Conservation (phyloP, 257 asterid species). For the Eustoma russellianum region DNA sequence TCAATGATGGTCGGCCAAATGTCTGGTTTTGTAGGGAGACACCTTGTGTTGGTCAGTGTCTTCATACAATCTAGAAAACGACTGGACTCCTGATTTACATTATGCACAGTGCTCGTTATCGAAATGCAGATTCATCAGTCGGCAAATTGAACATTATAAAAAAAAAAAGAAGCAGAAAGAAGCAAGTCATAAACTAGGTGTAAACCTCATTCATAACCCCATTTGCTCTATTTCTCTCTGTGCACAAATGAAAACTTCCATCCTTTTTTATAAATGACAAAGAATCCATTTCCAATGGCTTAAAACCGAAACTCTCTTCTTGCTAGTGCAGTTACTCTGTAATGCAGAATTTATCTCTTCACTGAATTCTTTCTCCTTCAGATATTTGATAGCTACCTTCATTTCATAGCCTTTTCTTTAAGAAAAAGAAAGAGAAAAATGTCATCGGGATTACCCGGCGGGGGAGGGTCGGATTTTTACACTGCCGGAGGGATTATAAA, state of each 20-base stretch:
- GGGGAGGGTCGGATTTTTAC: slow-evolving; percentile 48
- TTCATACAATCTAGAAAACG: too few relatives aligned
- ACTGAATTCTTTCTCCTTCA: slow-evolving; percentile 10
- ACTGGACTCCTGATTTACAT: too few relatives aligned
- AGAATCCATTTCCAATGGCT: slow-evolving; percentile 40
- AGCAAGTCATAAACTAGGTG: slow-evolving; percentile 27
- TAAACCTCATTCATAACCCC: slow-evolving; percentile 22
- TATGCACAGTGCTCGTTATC: too few relatives aligned
- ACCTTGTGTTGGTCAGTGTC: too few relatives aligned
- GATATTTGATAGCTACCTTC: slow-evolving; percentile 4
- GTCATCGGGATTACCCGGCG: slow-evolving; percentile 60
- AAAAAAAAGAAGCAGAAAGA: slow-evolving; percentile 10
- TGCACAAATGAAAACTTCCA: slow-evolving; percentile 14
- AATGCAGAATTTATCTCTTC: slow-evolving; percentile 25
- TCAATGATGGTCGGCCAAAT: too few relatives aligned
- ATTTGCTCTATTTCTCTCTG: slow-evolving; percentile 14
- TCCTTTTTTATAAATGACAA: slow-evolving; percentile 30
- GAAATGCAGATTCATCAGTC: too few relatives aligned
- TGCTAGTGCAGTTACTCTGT: slow-evolving; percentile 3
- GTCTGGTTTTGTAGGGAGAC: too few relatives aligned
- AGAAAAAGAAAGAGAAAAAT: slow-evolving; percentile 8
- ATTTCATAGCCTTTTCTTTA: neutral
- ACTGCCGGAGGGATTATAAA: slow-evolving; percentile 23
- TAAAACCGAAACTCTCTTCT: slow-evolving; percentile 8
- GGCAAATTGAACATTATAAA: slow-evolving; percentile 21